A percentile compares a stretch with the other conserved stretches of the same genome.
Conservation (phyloP, 768 basidiomycete genomes). For the Lactarius hengduanensis region DNA sequence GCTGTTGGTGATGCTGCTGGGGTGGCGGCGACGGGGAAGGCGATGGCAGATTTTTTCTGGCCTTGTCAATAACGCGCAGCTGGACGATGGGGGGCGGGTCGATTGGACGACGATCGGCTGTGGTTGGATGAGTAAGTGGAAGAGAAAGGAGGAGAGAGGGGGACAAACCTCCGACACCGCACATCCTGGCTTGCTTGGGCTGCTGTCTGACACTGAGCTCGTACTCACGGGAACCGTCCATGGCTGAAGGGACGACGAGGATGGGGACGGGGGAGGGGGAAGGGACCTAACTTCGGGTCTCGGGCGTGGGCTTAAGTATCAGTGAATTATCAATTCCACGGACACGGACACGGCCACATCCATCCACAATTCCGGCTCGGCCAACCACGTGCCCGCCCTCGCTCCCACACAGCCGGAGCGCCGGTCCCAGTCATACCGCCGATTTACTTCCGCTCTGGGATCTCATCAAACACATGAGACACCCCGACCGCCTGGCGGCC, state of each 20-base stretch:
- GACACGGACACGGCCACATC: conserved; percentile 23
- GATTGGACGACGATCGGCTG: conserved; percentile 93
- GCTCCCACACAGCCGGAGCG: conserved; percentile 24
- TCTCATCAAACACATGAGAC: neutral
- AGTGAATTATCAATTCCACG: conserved; percentile 26
- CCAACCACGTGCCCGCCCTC: conserved; percentile 16
- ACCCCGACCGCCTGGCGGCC: conserved; percentile 14
- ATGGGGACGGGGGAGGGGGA: conserved; percentile 25
- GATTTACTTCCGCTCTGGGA: conserved; percentile 16
- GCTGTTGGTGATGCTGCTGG: conserved; percentile 18
- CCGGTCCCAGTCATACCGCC: conserved; percentile 21
- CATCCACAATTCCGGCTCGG: conserved; percentile 24
- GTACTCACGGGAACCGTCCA: conserved; percentile 61
- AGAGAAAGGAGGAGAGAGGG: neutral
- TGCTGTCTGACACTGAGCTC: conserved; percentile 86
- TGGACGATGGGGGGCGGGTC: conserved; percentile 98
- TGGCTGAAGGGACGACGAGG: conserved; percentile 7
- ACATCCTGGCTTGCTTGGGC: conserved; percentile 90
- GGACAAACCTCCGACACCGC: conserved; percentile 76
- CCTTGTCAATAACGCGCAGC: conserved; percentile 78
- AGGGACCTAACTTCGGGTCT: conserved; percentile 25
- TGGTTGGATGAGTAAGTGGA: conserved; percentile 3
- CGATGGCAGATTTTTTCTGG: conserved; percentile 34
- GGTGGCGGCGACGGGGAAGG: conserved; percentile 28
- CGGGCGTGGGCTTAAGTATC: conserved; percentile 26